Evolutionary conservation across 805 yeast genomes (phyloP).

Genomic region (Ogataea neopini): DNA sequence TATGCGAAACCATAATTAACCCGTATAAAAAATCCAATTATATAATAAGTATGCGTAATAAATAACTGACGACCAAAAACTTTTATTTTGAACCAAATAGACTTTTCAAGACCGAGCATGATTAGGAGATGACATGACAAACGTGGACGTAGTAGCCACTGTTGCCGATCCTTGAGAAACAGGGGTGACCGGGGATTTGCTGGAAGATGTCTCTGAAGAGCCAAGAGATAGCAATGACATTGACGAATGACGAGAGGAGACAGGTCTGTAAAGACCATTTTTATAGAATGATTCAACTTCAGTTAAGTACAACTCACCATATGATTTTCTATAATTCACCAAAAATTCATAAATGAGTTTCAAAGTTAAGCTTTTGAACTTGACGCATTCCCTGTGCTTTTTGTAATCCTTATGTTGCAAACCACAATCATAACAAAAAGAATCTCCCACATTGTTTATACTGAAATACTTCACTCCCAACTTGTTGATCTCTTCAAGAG

Average conservation of each 20-base stretch:
- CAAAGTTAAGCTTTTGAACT: constrained; percentile 26
- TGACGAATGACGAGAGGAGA: constrained; percentile 18
- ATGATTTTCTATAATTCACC: constrained; percentile 33
- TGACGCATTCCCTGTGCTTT: constrained; percentile 36
- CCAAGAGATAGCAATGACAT: constrained; percentile 12
- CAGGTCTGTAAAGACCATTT: constrained; percentile 32
- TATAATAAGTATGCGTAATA: not conserved
- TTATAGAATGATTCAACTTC: constrained; percentile 34
- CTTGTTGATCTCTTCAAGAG: constrained; percentile 34
- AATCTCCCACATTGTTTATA: constrained; percentile 38
- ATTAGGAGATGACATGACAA: constrained; percentile 4
- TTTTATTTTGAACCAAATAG: not conserved
- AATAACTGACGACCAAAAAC: not conserved
- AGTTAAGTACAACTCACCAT: constrained; percentile 35
- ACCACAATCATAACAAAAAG: constrained; percentile 36
- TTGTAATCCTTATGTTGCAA: constrained; percentile 23
- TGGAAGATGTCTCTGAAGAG: not conserved
- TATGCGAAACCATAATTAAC: not conserved
- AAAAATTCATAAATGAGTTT: constrained; percentile 36
- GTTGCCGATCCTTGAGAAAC: constrained; percentile 2
- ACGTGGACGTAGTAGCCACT: constrained; percentile 6
- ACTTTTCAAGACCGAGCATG: not conserved
- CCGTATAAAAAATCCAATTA: not conserved
- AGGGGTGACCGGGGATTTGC: constrained; percentile 1
- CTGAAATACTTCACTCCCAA: constrained; percentile 33